These are phyloP conservation scores for Bolboschoenoplectus hybrid DNA, from an alignment of 202 grass and related monocot species.

Conservation along the genomic window DNA sequence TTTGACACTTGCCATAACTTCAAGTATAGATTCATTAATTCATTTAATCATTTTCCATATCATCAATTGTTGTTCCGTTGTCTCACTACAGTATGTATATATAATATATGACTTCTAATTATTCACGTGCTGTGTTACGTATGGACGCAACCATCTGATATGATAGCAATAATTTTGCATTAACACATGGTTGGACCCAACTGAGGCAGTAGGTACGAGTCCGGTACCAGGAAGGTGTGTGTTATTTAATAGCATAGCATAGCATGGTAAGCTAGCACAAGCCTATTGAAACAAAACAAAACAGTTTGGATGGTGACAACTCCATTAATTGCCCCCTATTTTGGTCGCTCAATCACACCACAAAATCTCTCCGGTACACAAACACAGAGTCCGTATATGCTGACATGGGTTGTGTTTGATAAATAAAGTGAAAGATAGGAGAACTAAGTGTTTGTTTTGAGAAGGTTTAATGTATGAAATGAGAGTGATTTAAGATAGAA, in stretches of 20 bases:
- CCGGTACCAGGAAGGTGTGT: constrained; percentile 13
- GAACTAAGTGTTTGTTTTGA: too few species aligned
- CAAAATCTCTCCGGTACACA: neutral
- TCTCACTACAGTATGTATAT: too few species aligned
- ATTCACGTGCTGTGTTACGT: neutral
- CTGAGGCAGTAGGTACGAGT: neutral
- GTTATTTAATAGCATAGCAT: constrained; percentile 18
- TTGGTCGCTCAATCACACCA: constrained; percentile 9
- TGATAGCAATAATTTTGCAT: neutral
- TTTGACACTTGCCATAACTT: too few species aligned
- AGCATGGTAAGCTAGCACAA: neutral
- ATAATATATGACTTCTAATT: too few species aligned
- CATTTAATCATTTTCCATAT: too few species aligned
- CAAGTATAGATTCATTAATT: too few species aligned
- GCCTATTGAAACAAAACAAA: neutral
- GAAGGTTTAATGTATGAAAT: too few species aligned
- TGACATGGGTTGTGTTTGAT: too few species aligned
- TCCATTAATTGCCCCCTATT: constrained; percentile 26
- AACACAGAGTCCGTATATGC: too few species aligned
- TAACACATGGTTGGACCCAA: constrained; percentile 12
- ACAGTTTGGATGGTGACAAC: constrained; percentile 30
- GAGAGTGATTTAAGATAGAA: too few species aligned
- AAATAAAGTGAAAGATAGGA: too few species aligned
- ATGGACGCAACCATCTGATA: neutral
- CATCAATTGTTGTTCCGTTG: too few species aligned